phyloP scores from a whole-genome alignment of 2,329 filamentous ascomycete genomes.

The Fonsecaea pugnacius region DNA sequence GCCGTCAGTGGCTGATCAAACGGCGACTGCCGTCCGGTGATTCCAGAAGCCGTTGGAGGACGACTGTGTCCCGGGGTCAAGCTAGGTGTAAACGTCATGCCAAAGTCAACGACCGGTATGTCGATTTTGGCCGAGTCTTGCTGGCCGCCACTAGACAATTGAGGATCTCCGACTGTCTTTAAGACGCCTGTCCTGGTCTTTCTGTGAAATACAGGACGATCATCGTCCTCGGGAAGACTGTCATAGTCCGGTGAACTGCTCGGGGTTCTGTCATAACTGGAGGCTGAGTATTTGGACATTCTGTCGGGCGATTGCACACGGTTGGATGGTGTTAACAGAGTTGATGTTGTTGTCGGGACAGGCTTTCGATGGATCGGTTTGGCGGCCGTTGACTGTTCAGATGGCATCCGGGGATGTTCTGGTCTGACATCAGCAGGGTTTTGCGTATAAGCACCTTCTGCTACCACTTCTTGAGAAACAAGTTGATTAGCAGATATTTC shows the following conservation, averaged over 20 bases:
- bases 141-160: conserved; percentile 47
- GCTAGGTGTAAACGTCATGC: conserved; percentile 74
- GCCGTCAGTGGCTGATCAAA: conserved; percentile 24
- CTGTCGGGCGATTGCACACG: conserved; percentile 45
- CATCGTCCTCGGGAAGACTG: conserved; percentile 62
- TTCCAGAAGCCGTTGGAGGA: conserved; percentile 60
- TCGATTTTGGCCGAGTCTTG: conserved; percentile 44
- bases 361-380: conserved; percentile 57
- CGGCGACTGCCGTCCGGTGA: conserved; percentile 39
- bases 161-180: conserved; percentile 65
- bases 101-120: conserved; percentile 81
- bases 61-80: conserved; percentile 54
- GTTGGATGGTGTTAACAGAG: conserved; percentile 21
- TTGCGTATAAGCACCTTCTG: conserved; percentile 32
- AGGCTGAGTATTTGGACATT: conserved; percentile 32
- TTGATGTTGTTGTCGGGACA: conserved; percentile 27
- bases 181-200: conserved; percentile 75
- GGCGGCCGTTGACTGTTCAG: conserved; percentile 51
- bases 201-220: conserved; percentile 50
- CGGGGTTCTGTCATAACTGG: conserved; percentile 64
- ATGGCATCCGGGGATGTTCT: conserved; percentile 35
- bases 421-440: conserved; percentile 30
- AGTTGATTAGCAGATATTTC: conserved; percentile 36
- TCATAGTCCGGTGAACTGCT: conserved; percentile 76
- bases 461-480: conserved; percentile 38